phyloP scores from a whole-genome alignment of 805 yeast species.

The Wickerhamomyces queroliae region DNA sequence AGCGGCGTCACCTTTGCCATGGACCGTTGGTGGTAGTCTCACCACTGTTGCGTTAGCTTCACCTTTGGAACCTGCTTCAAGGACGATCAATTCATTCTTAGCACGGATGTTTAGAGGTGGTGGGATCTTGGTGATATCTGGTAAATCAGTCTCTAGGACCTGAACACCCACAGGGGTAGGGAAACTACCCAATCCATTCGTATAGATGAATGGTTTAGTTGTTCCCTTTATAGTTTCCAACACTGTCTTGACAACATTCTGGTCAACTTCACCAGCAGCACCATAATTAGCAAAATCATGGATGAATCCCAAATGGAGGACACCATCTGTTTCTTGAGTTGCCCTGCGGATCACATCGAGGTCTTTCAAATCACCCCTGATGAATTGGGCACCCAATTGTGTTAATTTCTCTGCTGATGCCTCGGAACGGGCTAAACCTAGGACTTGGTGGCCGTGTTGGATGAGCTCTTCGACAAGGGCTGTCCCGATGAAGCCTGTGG shows the following conservation, averaged over 20 bases:
- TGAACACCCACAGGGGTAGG: not conserved
- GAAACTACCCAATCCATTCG: conserved; percentile 15
- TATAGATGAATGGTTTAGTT: conserved; percentile 19
- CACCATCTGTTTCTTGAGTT: conserved; percentile 26
- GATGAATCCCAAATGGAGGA: conserved; percentile 28
- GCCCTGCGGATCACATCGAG: conserved; percentile 21
- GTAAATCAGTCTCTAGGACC: not conserved
- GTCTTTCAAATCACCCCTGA: conserved; percentile 25
- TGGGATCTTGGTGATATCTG: conserved; percentile 4
- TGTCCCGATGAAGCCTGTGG: conserved; percentile 25
- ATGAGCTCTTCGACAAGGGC: conserved; percentile 14
- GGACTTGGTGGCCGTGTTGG: conserved; percentile 19
- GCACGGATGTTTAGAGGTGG: not conserved
- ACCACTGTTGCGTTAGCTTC: conserved; percentile 20
- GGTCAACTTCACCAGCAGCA: conserved; percentile 18
- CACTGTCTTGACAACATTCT: conserved; percentile 9
- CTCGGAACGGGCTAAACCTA: conserved; percentile 26
- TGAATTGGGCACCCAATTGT: conserved; percentile 16
- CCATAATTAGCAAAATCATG: conserved; percentile 23
- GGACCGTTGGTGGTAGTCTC: conserved; percentile 30
- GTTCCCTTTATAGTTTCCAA: conserved; percentile 23
- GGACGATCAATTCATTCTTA: not conserved
- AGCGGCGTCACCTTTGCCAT: conserved; percentile 25
- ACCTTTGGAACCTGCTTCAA: conserved; percentile 17
- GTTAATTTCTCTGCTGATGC: conserved; percentile 19